Conservation (phyloP, 306 rosid genomes). For the Inga laurina region DNA sequence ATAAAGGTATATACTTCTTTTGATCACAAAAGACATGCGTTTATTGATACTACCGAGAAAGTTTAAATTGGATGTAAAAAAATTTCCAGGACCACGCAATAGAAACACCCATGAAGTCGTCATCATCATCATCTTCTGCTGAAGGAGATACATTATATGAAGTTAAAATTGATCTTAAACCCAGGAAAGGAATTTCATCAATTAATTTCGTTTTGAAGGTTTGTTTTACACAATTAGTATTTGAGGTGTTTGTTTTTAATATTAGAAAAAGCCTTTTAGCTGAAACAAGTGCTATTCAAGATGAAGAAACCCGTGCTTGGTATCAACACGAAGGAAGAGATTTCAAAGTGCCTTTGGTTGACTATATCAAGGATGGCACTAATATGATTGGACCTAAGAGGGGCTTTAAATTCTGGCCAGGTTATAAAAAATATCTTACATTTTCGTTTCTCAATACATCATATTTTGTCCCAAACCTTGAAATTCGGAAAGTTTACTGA, state of each 20-base stretch:
- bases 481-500: background rate
- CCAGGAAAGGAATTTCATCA: constrained; percentile 52
- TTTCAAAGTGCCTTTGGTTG: constrained; percentile 67
- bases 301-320: constrained; percentile 79
- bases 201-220: constrained; percentile 86
- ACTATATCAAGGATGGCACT: constrained; percentile 37
- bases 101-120: constrained; percentile 66
- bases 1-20: constrained; percentile 60
- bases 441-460: constrained; percentile 21
- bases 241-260: constrained; percentile 30
- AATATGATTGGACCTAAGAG: constrained; percentile 45
- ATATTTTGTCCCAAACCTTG: constrained; percentile 1
- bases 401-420: constrained; percentile 56
- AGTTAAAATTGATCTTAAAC: constrained; percentile 66
- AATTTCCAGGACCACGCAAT: constrained; percentile 76
- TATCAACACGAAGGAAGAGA: constrained; percentile 73
- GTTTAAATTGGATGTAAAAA: constrained; percentile 25
- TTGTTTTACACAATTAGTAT: constrained; percentile 34
- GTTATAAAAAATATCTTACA: constrained; percentile 45
- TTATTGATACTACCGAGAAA: constrained; percentile 29
- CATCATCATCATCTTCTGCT: constrained; percentile 29
- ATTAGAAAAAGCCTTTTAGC: constrained; percentile 3
- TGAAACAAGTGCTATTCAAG: constrained; percentile 49
- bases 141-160: constrained; percentile 59
- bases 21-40: constrained; percentile 12